These are phyloP conservation scores for Cladophialophora immunda DNA, from an alignment of 2,329 filamentous ascomycete genomes.

Conservation along the genomic window DNA sequence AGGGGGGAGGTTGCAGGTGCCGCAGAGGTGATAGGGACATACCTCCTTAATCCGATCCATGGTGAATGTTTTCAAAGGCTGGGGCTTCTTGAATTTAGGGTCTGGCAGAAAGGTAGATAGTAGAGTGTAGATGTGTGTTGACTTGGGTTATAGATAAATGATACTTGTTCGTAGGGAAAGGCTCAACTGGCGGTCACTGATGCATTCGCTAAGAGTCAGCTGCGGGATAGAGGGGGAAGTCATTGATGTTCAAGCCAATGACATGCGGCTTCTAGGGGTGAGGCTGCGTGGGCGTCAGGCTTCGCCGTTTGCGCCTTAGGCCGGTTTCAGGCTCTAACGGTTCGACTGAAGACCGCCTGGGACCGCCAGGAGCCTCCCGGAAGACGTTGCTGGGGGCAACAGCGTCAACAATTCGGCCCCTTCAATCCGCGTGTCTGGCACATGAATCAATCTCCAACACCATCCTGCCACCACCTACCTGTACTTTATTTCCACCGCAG, in stretches of 20 bases:
- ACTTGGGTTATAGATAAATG: conserved; percentile 14
- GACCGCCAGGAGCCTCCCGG: conserved; percentile 6
- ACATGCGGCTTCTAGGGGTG: conserved; percentile 4
- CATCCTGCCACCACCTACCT: no score
- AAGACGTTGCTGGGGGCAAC: conserved; percentile 37
- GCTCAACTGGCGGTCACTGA: conserved; percentile 34
- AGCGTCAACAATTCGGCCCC: conserved; percentile 42
- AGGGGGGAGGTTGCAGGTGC: conserved; percentile 46
- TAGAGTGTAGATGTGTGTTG: not conserved
- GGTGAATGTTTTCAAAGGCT: conserved; percentile 45
- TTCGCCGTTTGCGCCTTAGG: conserved; percentile 26
- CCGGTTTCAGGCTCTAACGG: conserved; percentile 21
- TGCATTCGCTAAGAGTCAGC: conserved; percentile 28
- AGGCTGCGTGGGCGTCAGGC: conserved; percentile 25
- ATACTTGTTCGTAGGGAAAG: conserved; percentile 22
- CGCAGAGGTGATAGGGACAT: conserved; percentile 52
- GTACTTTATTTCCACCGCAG: not conserved
- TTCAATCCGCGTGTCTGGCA: not conserved
- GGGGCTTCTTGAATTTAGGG: not conserved
- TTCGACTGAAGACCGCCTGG: conserved; percentile 8
- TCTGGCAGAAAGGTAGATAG: conserved; percentile 7
- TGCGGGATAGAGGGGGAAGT: conserved; percentile 22
- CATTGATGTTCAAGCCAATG: conserved; percentile 26
- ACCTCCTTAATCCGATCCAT: conserved; percentile 95
- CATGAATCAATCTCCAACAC: conserved; percentile 3